These are phyloP conservation scores for Wickerhamiella kazuoi DNA, from an alignment of 805 yeast genomes.

Conservation along the genomic window DNA sequence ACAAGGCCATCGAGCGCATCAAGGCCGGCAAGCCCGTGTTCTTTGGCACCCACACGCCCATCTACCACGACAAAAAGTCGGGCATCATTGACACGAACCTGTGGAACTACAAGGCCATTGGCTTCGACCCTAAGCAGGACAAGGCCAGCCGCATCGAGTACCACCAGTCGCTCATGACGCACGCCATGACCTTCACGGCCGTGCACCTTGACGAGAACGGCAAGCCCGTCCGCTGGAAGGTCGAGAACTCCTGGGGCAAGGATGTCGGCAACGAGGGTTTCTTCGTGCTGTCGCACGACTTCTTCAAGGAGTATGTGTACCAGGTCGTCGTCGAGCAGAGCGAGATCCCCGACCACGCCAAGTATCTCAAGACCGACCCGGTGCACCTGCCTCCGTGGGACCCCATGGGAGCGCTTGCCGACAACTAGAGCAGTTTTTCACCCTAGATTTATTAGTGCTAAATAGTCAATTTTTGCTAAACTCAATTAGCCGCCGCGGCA, in stretches of 20 bases:
- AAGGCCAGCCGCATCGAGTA: constrained; percentile 58
- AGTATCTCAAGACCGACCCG: constrained; percentile 29
- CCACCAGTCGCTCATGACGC: constrained; percentile 67
- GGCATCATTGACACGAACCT: constrained; percentile 61
- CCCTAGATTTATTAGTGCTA: too few relatives aligned
- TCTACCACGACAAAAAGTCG: constrained; percentile 39
- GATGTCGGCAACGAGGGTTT: constrained; percentile 50
- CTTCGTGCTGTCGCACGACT: constrained; percentile 54
- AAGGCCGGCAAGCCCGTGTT: constrained; percentile 63
- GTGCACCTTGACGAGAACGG: constrained; percentile 53
- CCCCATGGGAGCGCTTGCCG: constrained; percentile 62
- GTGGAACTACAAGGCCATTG: constrained; percentile 40
- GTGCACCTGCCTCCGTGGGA: constrained; percentile 58
- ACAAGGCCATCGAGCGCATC: constrained; percentile 48
- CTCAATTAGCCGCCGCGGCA: too few relatives aligned
- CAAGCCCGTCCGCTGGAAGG: constrained; percentile 49
- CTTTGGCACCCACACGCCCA: constrained; percentile 82
- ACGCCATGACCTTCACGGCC: constrained; percentile 75
- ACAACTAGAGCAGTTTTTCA: too few relatives aligned
- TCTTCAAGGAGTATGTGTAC: constrained; percentile 57
- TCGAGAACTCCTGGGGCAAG: constrained; percentile 66
- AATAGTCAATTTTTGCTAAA: too few relatives aligned
- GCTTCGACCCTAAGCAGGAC: constrained; percentile 30
- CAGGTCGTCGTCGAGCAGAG: constrained; percentile 46
- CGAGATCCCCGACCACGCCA: constrained; percentile 28